Conservation (phyloP, 2,329 filamentous ascomycete species). For the Chaetomium sp. region DNA sequence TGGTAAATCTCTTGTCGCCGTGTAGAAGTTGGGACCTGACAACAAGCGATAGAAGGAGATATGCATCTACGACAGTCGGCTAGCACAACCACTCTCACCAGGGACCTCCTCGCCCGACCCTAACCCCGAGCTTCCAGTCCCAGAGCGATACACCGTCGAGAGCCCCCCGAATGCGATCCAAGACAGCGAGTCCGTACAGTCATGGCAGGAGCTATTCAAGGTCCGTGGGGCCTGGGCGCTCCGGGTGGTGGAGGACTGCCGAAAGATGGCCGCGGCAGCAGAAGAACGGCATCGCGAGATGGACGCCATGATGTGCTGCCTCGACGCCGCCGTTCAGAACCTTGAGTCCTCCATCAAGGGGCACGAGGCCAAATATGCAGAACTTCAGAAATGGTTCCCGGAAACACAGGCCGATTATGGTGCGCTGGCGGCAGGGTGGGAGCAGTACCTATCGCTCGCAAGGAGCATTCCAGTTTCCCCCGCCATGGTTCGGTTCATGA, state of each 20-base stretch:
- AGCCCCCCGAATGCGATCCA: conserved; percentile 80
- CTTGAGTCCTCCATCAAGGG: conserved; percentile 73
- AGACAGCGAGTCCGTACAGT: conserved; percentile 75
- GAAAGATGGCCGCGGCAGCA: conserved; percentile 62
- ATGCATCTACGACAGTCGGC: conserved; percentile 86
- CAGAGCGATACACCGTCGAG: conserved; percentile 59
- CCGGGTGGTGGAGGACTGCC: conserved; percentile 68
- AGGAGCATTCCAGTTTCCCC: conserved; percentile 64
- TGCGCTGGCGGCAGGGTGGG: conserved; percentile 65
- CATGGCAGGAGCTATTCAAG: conserved; percentile 88
- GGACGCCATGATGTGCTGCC: conserved; percentile 74
- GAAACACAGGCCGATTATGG: conserved; percentile 69
- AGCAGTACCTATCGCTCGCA: conserved; percentile 67
- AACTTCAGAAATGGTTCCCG: conserved; percentile 70
- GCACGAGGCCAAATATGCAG: conserved; percentile 71
- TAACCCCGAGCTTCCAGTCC: conserved; percentile 52
- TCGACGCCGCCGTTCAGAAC: conserved; percentile 85
- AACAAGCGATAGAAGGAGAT: conserved; percentile 68
- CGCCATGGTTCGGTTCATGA: conserved; percentile 69
- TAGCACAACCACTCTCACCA: conserved; percentile 61
- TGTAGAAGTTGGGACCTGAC: conserved; percentile 14
- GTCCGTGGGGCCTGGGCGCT: conserved; percentile 79
- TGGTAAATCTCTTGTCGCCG: background rate
- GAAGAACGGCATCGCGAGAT: conserved; percentile 71
- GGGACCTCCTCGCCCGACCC: conserved; percentile 47